These are phyloP conservation scores for Anethum foeniculum DNA, from an alignment of 140 eudicot genomes.

Conservation along the genomic window DNA sequence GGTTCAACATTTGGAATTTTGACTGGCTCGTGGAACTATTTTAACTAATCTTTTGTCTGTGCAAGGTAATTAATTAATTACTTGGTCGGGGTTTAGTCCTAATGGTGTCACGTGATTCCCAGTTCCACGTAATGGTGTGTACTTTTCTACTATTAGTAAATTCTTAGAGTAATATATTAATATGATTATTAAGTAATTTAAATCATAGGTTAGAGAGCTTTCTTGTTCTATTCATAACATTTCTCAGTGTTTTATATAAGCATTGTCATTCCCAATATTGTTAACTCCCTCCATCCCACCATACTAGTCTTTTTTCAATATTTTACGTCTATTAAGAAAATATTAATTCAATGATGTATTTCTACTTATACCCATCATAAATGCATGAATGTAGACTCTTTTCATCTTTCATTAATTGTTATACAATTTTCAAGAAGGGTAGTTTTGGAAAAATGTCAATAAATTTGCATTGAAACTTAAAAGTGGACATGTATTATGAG, in stretches of 20 bases:
- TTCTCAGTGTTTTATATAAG: background rate
- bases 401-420: too few species aligned
- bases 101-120: constrained; percentile 92
- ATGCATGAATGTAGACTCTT: too few species aligned
- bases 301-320: too few species aligned
- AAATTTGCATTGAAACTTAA: too few species aligned
- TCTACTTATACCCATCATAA: too few species aligned
- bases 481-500: too few species aligned
- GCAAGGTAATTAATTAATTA: constrained; percentile 35
- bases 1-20: background rate
- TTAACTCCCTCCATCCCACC: too few species aligned
- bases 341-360: too few species aligned
- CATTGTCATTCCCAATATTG: background rate
- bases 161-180: background rate
- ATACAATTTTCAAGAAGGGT: too few species aligned
- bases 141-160: constrained; percentile 21
- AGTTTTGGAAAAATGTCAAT: too few species aligned
- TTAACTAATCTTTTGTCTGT: constrained; percentile 6
- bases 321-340: too few species aligned
- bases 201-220: constrained; percentile 26
- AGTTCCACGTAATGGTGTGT: constrained; percentile 65
- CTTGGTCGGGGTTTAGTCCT: constrained; percentile 91
- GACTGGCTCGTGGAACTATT: constrained; percentile 13
- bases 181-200: constrained; percentile 1
- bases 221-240: constrained; percentile 34